Evolutionary conservation across 148 eudicot genomes (phyloP).

Genomic region (Oxyria digyna): DNA sequence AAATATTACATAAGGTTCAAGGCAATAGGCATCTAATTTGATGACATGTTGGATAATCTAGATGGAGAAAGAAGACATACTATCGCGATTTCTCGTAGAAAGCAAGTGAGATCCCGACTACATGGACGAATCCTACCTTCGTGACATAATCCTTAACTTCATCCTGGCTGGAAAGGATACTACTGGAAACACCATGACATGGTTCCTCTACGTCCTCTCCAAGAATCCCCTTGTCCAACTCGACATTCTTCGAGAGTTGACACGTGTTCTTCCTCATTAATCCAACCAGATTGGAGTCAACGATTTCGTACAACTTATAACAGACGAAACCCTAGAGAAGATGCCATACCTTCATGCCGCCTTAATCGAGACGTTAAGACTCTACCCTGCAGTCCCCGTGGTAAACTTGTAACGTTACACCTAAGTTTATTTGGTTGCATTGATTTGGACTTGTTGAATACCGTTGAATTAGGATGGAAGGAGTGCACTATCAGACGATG

Average conservation of each 20-base stretch:
- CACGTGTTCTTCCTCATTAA: not conserved
- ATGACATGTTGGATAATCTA: too few species aligned
- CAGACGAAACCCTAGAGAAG: conserved; percentile 25
- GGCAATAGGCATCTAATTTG: too few species aligned
- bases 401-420: conserved; percentile 7
- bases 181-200: conserved; percentile 40
- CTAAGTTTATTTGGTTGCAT: too few species aligned
- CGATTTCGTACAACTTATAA: conserved; percentile 14
- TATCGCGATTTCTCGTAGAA: conserved; percentile 38
- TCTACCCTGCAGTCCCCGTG: conserved; percentile 31
- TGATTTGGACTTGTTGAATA: too few species aligned
- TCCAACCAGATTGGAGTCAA: too few species aligned
- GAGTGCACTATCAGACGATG: conserved; percentile 40
- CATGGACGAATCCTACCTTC: conserved; percentile 19
- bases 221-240: conserved; percentile 41
- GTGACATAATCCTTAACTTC: conserved; percentile 46
- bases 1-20: too few species aligned
- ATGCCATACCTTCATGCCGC: conserved; percentile 35
- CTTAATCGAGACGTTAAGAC: conserved; percentile 29
- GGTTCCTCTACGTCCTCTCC: conserved; percentile 54
- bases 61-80: conserved; percentile 42
- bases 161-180: conserved; percentile 51
- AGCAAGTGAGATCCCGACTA: conserved; percentile 34
- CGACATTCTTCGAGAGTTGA: conserved; percentile 30
- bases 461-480: conserved; percentile 55